Evolutionary conservation across 108 stramenopile genomes (phyloP).

Genomic region (Cylindrotheca fusiformis): DNA sequence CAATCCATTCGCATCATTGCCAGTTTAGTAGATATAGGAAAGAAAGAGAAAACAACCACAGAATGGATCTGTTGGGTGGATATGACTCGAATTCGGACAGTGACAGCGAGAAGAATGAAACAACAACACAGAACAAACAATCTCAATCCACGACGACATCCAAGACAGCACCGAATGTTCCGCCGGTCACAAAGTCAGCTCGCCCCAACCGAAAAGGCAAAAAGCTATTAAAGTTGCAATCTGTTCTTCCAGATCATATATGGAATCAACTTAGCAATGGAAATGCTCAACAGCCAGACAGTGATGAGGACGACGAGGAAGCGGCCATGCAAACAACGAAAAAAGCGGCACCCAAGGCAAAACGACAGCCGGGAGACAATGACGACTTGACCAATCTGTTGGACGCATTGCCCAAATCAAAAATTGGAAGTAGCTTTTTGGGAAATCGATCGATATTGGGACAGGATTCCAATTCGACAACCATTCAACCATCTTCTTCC

Average conservation of each 20-base stretch:
- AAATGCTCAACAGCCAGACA: background rate
- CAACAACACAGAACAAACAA: background rate
- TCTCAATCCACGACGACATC: background rate
- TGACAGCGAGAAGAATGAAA: background rate
- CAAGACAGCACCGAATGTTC: background rate
- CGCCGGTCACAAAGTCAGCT: background rate
- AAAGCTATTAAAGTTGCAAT: conserved; percentile 26
- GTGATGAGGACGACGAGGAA: conserved; percentile 20
- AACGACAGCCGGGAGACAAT: background rate
- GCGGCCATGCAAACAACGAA: background rate
- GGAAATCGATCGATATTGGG: background rate
- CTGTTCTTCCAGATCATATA: conserved; percentile 39
- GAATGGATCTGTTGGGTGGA: conserved; percentile 40
- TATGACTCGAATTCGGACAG: conserved; percentile 20
- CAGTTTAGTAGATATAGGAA: no score
- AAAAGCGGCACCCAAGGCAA: background rate
- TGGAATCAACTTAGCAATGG: conserved; percentile 32
- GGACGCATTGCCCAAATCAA: background rate
- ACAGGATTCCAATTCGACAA: background rate
- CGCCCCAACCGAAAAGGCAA: conserved; percentile 16
- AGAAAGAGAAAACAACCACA: no score
- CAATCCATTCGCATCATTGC: no score
- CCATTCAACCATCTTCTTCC: background rate
- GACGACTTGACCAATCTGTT: conserved; percentile 9
- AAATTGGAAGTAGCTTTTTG: background rate